Conservation (phyloP, 2,329 filamentous ascomycete genomes). For the Fusarium protoensiforme region DNA sequence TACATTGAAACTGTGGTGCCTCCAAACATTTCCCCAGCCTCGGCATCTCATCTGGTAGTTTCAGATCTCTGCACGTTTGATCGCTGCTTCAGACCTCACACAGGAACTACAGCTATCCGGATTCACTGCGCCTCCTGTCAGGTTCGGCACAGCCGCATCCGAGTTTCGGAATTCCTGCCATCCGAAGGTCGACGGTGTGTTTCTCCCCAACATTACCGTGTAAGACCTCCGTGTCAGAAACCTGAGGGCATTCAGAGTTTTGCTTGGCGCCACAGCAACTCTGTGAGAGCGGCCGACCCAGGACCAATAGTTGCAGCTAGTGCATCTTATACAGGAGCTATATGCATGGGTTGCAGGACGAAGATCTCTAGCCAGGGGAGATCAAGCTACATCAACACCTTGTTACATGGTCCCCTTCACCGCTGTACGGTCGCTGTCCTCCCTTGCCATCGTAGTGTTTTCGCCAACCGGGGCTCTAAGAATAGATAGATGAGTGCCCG, state of each 20-base stretch:
- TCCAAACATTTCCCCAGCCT: slow-evolving; percentile 30
- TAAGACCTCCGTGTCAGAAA: slow-evolving; percentile 31
- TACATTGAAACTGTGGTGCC: slow-evolving; percentile 21
- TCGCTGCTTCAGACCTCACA: slow-evolving; percentile 40
- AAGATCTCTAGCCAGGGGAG: slow-evolving; percentile 31
- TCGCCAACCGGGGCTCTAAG: slow-evolving; percentile 18
- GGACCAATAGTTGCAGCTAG: slow-evolving; percentile 8
- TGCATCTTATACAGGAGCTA: slow-evolving; percentile 11
- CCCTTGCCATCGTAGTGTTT: slow-evolving; percentile 21
- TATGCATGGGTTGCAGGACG: slow-evolving; percentile 5
- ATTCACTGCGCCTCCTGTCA: slow-evolving; percentile 33
- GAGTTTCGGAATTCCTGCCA: slow-evolving; percentile 23
- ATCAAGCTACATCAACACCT: slow-evolving; percentile 30
- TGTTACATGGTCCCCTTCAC: slow-evolving; percentile 27
- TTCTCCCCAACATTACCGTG: slow-evolving; percentile 23
- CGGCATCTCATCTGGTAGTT: slow-evolving; percentile 36
- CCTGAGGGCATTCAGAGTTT: slow-evolving; percentile 20
- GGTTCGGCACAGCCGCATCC: slow-evolving; percentile 21
- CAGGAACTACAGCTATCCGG: slow-evolving; percentile 37
- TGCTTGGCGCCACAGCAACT: slow-evolving; percentile 16
- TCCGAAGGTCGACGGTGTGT: slow-evolving; percentile 21
- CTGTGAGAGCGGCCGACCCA: slow-evolving; percentile 2
- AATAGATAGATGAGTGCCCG: slow-evolving; percentile 21
- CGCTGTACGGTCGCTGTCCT: slow-evolving; percentile 21
- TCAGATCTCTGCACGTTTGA: slow-evolving; percentile 36